A percentile compares a stretch with the other conserved stretches of the same genome.
Evolutionary conservation across 345 rosid genomes (phyloP).

Genomic region (Gynandropsis gynandra): DNA sequence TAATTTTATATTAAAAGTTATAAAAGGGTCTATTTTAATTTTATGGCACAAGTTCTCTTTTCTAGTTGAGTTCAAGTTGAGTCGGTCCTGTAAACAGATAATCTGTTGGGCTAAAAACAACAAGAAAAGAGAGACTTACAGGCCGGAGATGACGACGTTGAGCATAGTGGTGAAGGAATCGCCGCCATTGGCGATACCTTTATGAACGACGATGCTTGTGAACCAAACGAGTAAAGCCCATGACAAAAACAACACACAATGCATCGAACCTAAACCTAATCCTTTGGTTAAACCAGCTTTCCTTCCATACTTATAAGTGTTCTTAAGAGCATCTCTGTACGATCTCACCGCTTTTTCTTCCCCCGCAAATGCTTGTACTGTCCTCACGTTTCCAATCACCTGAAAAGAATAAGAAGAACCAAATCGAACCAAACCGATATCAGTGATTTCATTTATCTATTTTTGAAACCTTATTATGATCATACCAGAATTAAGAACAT

Average conservation of each 20-base stretch:
- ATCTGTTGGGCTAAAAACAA: constrained; percentile 1
- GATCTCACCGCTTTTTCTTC: constrained; percentile 79
- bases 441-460: too few relatives aligned
- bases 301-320: constrained; percentile 66
- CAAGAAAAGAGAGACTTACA: constrained; percentile 42
- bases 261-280: constrained; percentile 80
- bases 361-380: constrained; percentile 93
- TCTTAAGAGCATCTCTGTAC: constrained; percentile 60
- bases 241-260: constrained; percentile 75
- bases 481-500: too few relatives aligned
- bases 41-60: too few relatives aligned
- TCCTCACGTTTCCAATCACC: constrained; percentile 95
- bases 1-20: too few relatives aligned
- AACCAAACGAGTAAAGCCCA: constrained; percentile 98
- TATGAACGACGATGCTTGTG: constrained; percentile 79
- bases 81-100: too few relatives aligned
- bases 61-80: too few relatives aligned
- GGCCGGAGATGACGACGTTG: constrained; percentile 87
- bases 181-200: constrained; percentile 73
- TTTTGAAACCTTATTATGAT: too few relatives aligned
- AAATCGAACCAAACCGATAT: background rate
- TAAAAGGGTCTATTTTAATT: too few relatives aligned
- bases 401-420: constrained; percentile 15
- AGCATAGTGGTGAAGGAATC: constrained; percentile 98
- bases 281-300: constrained; percentile 91